A percentile compares a stretch with the other conserved stretches of the same genome.
Evolutionary conservation across 148 eudicot genomes (phyloP).

Genomic region (Dianthus caryophyllus): DNA sequence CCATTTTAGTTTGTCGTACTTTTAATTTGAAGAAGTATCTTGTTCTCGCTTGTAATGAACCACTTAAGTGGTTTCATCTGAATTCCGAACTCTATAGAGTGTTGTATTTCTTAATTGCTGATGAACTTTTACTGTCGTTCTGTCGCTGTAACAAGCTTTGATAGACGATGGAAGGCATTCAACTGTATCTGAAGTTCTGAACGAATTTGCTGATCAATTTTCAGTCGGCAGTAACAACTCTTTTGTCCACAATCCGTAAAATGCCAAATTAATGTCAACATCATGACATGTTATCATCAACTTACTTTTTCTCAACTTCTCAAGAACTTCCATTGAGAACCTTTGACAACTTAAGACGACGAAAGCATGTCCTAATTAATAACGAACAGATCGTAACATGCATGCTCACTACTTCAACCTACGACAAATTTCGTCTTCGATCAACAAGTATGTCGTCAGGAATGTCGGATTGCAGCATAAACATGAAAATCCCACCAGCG

Average conservation of each 20-base stretch:
- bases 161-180: too few relatives aligned
- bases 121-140: neutral
- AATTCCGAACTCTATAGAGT: conserved; percentile 1
- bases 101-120: neutral
- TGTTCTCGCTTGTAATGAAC: neutral
- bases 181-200: too few relatives aligned
- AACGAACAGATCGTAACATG: neutral
- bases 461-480: conserved; percentile 36
- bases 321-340: too few relatives aligned
- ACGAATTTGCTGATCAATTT: neutral
- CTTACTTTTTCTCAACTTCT: too few relatives aligned
- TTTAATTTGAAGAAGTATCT: neutral
- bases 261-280: too few relatives aligned
- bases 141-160: too few relatives aligned
- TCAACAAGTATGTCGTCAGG: neutral
- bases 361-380: too few relatives aligned
- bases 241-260: neutral
- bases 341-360: too few relatives aligned
- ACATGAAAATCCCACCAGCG: conserved; percentile 92
- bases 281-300: too few relatives aligned
- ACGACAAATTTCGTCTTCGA: neutral
- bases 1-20: conserved; percentile 3
- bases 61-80: conserved; percentile 9
- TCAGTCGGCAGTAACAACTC: neutral
- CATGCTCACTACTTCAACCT: neutral